Evolutionary conservation across 148 eudicot genomes (phyloP).

Genomic region (Rhododendron molle): DNA sequence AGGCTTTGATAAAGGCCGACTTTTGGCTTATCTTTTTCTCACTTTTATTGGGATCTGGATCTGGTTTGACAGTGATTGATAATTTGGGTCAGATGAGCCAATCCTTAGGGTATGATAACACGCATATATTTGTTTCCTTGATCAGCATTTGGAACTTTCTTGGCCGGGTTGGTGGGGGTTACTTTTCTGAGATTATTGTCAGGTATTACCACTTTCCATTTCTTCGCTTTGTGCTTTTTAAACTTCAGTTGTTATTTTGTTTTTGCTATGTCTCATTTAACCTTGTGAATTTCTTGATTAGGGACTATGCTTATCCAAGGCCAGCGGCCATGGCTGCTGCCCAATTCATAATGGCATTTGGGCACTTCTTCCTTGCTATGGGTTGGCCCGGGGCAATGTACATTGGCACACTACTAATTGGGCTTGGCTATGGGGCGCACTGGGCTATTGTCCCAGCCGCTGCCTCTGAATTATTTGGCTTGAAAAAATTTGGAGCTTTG

Average conservation of each 20-base stretch:
- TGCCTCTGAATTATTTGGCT: conserved; percentile 88
- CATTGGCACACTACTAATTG: conserved; percentile 74
- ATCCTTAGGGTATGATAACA: conserved; percentile 72
- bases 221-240: background rate
- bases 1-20: conserved; percentile 89
- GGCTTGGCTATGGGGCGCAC: conserved; percentile 97
- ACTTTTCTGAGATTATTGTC: conserved; percentile 78
- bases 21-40: conserved; percentile 91
- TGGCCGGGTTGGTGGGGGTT: conserved; percentile 97
- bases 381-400: conserved; percentile 91
- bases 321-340: conserved; percentile 77
- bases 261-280: background rate
- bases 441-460: conserved; percentile 97
- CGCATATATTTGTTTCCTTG: conserved; percentile 89
- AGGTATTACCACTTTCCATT: conserved; percentile 40
- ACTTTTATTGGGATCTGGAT: conserved; percentile 82
- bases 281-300: conserved; percentile 18
- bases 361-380: conserved; percentile 78
- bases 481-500: conserved; percentile 80
- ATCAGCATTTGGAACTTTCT: conserved; percentile 98
- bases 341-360: conserved; percentile 70
- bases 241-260: background rate
- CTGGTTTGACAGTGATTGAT: conserved; percentile 94
- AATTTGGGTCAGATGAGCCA: conserved; percentile 97
- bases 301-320: conserved; percentile 89